Conservation (phyloP, 495 filamentous ascomycete species). For the Podospora pseudopauciseta region DNA sequence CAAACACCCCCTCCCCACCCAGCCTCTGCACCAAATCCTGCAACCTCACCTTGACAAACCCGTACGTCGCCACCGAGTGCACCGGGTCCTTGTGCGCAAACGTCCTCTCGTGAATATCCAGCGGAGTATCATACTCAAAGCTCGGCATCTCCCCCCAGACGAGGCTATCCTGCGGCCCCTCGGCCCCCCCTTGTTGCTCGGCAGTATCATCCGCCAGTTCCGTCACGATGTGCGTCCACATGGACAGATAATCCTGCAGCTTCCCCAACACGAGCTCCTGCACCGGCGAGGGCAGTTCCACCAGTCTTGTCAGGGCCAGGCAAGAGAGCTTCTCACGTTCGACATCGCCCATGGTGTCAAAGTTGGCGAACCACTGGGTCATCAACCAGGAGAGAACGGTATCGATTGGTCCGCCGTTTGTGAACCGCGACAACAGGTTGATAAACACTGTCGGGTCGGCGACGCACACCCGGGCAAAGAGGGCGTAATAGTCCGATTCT, state of each 20-base stretch:
- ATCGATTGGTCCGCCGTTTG: slow-evolving; percentile 30
- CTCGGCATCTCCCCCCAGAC: slow-evolving; percentile 68
- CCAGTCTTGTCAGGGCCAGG: slow-evolving; percentile 75
- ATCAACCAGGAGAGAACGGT: slow-evolving; percentile 70
- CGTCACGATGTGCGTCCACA: slow-evolving; percentile 50
- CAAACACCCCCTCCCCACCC: slow-evolving; percentile 72
- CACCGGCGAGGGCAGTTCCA: slow-evolving; percentile 58
- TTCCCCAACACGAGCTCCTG: slow-evolving; percentile 43
- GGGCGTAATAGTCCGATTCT: slow-evolving; percentile 75
- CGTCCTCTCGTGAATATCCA: slow-evolving; percentile 45
- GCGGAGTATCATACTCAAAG: slow-evolving; percentile 65
- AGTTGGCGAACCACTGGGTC: slow-evolving; percentile 82
- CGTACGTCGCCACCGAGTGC: slow-evolving; percentile 63
- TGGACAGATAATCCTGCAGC: slow-evolving; percentile 51
- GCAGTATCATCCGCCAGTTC: slow-evolving; percentile 33
- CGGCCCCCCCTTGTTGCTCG: slow-evolving; percentile 17
- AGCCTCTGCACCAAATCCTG: slow-evolving; percentile 58
- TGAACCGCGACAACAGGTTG: slow-evolving; percentile 49
- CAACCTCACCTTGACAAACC: slow-evolving; percentile 66
- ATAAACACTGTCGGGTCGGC: slow-evolving; percentile 63
- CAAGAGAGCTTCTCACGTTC: slow-evolving; percentile 75
- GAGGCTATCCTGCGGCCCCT: slow-evolving; percentile 38
- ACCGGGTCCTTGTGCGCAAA: slow-evolving; percentile 64
- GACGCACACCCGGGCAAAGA: slow-evolving; percentile 77
- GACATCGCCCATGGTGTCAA: slow-evolving; percentile 73